phyloP scores from a whole-genome alignment of 768 basidiomycete genomes.

The Imleria badia region DNA sequence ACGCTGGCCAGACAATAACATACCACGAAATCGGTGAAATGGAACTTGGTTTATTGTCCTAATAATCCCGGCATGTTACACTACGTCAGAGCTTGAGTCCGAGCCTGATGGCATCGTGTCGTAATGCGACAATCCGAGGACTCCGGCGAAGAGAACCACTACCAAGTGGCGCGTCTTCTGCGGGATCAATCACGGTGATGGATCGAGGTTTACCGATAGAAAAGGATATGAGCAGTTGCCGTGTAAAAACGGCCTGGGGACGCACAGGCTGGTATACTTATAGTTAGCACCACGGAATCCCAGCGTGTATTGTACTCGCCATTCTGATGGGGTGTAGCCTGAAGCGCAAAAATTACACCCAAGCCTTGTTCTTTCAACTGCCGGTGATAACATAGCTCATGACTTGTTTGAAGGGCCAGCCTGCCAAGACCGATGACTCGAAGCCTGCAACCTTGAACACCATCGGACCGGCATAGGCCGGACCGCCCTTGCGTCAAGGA shows the following conservation, averaged over 20 bases:
- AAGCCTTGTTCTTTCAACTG: neutral
- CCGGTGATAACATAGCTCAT: too few species aligned
- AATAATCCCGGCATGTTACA: neutral
- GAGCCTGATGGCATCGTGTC: too few species aligned
- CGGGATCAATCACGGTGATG: neutral
- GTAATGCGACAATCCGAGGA: neutral
- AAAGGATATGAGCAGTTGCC: neutral
- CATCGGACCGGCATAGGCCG: too few species aligned
- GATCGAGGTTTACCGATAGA: neutral
- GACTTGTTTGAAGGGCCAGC: too few species aligned
- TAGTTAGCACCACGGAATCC: neutral
- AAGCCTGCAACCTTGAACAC: too few species aligned
- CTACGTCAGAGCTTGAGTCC: neutral
- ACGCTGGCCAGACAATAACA: constrained; percentile 11
- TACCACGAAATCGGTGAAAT: constrained; percentile 50
- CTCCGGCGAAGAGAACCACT: neutral
- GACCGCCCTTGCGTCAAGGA: too few species aligned
- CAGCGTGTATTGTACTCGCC: neutral
- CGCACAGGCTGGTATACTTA: neutral
- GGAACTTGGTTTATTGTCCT: neutral
- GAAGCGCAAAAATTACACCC: too few species aligned
- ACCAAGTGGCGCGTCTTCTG: neutral
- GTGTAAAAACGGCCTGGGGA: neutral
- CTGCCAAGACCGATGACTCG: too few species aligned
- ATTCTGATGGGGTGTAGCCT: too few species aligned